phyloP scores from a whole-genome alignment of 2,329 filamentous ascomycete species.

The Cylindrodendrum hubeiense region DNA sequence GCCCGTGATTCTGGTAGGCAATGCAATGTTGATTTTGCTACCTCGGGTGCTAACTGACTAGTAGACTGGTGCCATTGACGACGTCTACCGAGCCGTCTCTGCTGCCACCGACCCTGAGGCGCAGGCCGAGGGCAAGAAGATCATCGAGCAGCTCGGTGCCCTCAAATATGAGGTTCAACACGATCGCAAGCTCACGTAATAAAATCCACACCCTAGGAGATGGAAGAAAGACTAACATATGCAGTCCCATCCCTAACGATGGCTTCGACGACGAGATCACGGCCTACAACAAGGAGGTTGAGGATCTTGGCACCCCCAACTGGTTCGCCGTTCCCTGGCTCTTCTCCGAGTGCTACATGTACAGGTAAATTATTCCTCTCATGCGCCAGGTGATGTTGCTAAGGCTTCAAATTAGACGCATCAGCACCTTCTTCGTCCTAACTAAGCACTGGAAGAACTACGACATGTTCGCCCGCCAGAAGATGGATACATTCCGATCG shows the following conservation, averaged over 20 bases:
- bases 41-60: constrained; percentile 4
- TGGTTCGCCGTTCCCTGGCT: constrained; percentile 94
- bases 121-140: constrained; percentile 84
- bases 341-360: constrained; percentile 94
- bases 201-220: background rate
- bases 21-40: background rate
- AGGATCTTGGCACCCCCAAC: constrained; percentile 76
- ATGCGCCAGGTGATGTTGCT: background rate
- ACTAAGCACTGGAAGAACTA: constrained; percentile 89
- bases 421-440: constrained; percentile 81
- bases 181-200: constrained; percentile 81
- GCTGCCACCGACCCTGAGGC: constrained; percentile 72
- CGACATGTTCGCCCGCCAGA: constrained; percentile 90
- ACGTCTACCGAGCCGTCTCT: constrained; percentile 83
- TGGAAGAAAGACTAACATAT: constrained; percentile 16
- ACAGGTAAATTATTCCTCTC: constrained; percentile 65
- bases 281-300: constrained; percentile 88
- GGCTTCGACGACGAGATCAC: constrained; percentile 83
- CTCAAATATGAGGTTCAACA: constrained; percentile 98
- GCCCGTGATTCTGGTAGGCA: constrained; percentile 88
- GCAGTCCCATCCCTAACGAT: constrained; percentile 81
- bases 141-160: constrained; percentile 81
- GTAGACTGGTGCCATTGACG: constrained; percentile 92
- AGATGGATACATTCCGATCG: constrained; percentile 91
- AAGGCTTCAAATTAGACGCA: constrained; percentile 65